Percentiles rank a stretch among this genome's conserved stretches.
These are phyloP conservation scores for Lactifluus rugatus DNA, from an alignment of 768 basidiomycete genomes.

Conservation along the genomic window DNA sequence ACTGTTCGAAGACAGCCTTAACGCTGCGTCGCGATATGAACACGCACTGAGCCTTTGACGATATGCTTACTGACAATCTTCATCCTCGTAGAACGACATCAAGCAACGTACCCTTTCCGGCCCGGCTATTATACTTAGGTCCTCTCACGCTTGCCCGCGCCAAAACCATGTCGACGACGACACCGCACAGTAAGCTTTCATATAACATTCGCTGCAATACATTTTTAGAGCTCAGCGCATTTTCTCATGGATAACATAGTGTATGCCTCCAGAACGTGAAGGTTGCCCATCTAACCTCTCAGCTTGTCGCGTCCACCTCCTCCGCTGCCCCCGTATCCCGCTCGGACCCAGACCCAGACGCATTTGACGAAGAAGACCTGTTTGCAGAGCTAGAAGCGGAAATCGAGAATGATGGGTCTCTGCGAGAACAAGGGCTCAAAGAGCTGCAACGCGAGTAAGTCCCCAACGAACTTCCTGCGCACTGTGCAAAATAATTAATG, in stretches of 20 bases:
- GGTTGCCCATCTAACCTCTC: conserved; percentile 44
- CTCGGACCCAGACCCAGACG: conserved; percentile 20
- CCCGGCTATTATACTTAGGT: not conserved
- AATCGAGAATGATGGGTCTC: conserved; percentile 63
- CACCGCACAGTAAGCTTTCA: not conserved
- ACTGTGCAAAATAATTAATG: too few species aligned
- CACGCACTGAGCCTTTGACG: conserved; percentile 72
- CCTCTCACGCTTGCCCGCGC: too few species aligned
- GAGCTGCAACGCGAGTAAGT: conserved; percentile 66
- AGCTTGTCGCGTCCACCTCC: conserved; percentile 44
- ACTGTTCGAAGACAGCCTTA: conserved; percentile 21
- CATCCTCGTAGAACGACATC: conserved; percentile 38
- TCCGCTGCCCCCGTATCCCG: not conserved
- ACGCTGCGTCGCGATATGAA: conserved; percentile 17
- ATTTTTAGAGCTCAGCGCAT: not conserved
- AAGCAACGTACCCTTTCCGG: not conserved
- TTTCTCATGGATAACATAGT: not conserved
- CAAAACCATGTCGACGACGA: not conserved
- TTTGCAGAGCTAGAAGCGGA: conserved; percentile 82
- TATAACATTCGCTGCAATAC: not conserved
- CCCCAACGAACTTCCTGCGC: too few species aligned
- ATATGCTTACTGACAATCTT: conserved; percentile 76
- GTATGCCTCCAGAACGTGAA: conserved; percentile 28
- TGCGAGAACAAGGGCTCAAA: conserved; percentile 75
- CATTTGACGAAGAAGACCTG: conserved; percentile 53